These are phyloP conservation scores for Cudoniella acicularis DNA, from an alignment of 495 filamentous ascomycete genomes.

Conservation along the genomic window DNA sequence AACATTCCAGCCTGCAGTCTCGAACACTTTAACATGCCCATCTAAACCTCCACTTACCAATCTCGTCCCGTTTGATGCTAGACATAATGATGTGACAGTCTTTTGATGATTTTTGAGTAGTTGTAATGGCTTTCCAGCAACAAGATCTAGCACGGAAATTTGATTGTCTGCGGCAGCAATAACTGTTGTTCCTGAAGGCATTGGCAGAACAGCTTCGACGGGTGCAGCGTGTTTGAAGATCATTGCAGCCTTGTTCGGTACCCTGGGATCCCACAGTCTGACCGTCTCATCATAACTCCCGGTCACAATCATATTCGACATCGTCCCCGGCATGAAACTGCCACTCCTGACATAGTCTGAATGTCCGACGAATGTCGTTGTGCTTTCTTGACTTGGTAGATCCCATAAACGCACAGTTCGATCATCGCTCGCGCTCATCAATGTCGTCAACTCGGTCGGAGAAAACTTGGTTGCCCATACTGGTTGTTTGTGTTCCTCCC, in stretches of 20 bases:
- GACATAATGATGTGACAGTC: conserved; percentile 79
- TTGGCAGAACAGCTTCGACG: conserved; percentile 79
- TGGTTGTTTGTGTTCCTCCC: conserved; percentile 92
- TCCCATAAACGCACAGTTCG: conserved; percentile 92
- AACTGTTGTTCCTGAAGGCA: conserved; percentile 80
- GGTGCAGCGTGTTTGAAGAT: conserved; percentile 88
- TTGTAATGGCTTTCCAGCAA: conserved; percentile 82
- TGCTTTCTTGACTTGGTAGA: conserved; percentile 71
- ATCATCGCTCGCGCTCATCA: conserved; percentile 86
- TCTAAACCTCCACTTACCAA: conserved; percentile 86
- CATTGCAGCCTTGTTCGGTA: conserved; percentile 62
- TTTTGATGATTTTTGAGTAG: conserved; percentile 94
- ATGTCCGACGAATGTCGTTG: conserved; percentile 79
- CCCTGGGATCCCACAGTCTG: conserved; percentile 85
- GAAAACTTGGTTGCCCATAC: conserved; percentile 90
- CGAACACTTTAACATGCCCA: conserved; percentile 94
- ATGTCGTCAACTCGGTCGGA: conserved; percentile 74
- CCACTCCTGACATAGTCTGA: conserved; percentile 87
- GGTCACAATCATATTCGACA: conserved; percentile 71
- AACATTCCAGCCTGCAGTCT: conserved; percentile 87
- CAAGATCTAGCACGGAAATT: conserved; percentile 89
- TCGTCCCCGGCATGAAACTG: conserved; percentile 77
- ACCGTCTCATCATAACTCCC: conserved; percentile 95
- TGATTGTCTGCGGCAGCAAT: conserved; percentile 81
- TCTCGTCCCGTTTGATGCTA: conserved; percentile 73